These are phyloP conservation scores for Leptographium galeiforme DNA, from an alignment of 2,329 filamentous ascomycete species.

Conservation along the genomic window DNA sequence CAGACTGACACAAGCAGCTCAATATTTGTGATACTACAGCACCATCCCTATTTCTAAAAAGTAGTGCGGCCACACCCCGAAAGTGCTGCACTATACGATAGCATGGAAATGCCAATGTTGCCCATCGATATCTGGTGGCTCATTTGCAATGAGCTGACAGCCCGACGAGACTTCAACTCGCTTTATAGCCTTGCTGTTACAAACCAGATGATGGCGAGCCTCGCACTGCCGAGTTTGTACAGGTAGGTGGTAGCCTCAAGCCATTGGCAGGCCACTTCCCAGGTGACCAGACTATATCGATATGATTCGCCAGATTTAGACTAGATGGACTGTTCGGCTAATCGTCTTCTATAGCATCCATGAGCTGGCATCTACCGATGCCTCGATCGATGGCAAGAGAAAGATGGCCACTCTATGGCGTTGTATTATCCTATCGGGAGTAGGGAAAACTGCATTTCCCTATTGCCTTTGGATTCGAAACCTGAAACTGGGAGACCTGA, in stretches of 20 bases:
- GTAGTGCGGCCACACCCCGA: too few species aligned
- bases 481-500: slow-evolving; percentile 49
- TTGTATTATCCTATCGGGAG: slow-evolving; percentile 52
- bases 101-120: slow-evolving; percentile 14
- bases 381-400: slow-evolving; percentile 22
- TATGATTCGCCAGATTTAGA: too few species aligned
- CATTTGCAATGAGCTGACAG: slow-evolving; percentile 44
- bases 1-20: too few species aligned
- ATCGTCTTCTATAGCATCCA: slow-evolving; percentile 24
- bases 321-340: background rate
- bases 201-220: slow-evolving; percentile 39
- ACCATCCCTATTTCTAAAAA: too few species aligned
- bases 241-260: slow-evolving; percentile 25
- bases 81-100: too few species aligned
- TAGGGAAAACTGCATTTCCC: slow-evolving; percentile 48
- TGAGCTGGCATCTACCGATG: slow-evolving; percentile 29
- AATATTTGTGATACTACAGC: too few species aligned
- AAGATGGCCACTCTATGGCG: slow-evolving; percentile 55
- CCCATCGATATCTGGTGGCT: slow-evolving; percentile 48
- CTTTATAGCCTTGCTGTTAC: slow-evolving; percentile 46
- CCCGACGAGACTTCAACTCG: slow-evolving; percentile 41
- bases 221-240: slow-evolving; percentile 50
- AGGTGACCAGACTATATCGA: too few species aligned
- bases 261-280: background rate
- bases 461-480: slow-evolving; percentile 56